Evolutionary conservation across 345 rosid species (phyloP), one percentile per base, ranked within the genome.

Genomic region (Populus ilicifolia): DNA sequence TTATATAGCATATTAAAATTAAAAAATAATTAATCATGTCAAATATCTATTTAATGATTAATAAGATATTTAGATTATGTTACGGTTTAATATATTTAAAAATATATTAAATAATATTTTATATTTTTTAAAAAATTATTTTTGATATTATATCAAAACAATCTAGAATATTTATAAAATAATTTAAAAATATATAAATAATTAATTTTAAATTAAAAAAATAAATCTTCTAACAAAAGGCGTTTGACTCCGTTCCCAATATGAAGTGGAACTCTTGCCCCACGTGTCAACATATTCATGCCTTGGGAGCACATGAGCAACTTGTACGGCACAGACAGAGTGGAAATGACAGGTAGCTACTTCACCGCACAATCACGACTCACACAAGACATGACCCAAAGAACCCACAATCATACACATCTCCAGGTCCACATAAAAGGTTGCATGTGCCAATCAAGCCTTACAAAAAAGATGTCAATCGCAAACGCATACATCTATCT

Each of bases 401-500:
- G 70, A n/a, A 67, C n/a, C 35, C 36, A 66, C 59, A 20, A 50
- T 9, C 25, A n/a, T 20, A 8, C 16, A 21, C 8, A 44, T 12
- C 25, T 3, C 35, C 17, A 20, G 80, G 70, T 43, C 80, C 75
- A 62, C 75, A n/a, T 70, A 44, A 38, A 78, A 71, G 59, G 41
- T 46, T 63, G 64, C 75, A 71, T 62, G 75, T 71, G 80, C 69
- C 70, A 61, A 77, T 77, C 75, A 77, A 29, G 17, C 20, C 64
- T 16, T 2, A 1, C 10, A 44, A 6, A 25, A 21, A 33, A 4
- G 1, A 16, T 9, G 46, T 48, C 50, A 35, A 25, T 77, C 5
- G 65, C 33, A 9, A 21, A 33, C 78, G 27, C 17, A 5, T 10
- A 12, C 18, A 35, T 36, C 59, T 56, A 18, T 10, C 73, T 76